Conservation (phyloP, 352 stramenopile genomes). For the Globisporangium viniferum region DNA sequence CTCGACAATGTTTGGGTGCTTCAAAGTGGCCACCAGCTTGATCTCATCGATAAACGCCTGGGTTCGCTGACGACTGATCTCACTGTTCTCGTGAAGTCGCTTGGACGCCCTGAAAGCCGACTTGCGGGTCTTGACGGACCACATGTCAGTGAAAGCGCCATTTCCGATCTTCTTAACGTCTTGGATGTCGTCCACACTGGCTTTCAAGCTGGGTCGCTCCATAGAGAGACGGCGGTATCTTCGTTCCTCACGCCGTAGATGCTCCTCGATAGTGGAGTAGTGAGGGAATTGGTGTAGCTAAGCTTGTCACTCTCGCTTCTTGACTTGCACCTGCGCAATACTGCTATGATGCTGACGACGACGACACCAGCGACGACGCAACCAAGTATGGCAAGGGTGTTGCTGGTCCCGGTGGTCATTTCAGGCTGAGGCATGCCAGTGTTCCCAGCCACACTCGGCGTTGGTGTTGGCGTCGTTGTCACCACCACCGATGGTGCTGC, state of each 20-base stretch:
- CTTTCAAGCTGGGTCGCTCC: conserved; percentile 35
- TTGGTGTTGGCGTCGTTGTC: neutral
- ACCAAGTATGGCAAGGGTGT: neutral
- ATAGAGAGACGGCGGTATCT: conserved; percentile 18
- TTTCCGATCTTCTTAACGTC: conserved; percentile 38
- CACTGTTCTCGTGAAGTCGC: conserved; percentile 22
- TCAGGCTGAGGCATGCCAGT: neutral
- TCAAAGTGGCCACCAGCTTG: conserved; percentile 36
- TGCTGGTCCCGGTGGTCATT: neutral
- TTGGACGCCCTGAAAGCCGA: conserved; percentile 32
- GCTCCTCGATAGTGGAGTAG: neutral
- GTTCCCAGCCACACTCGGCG: neutral
- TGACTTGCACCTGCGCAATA: neutral
- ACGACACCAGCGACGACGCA: too few species aligned
- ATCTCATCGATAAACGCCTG: conserved; percentile 52
- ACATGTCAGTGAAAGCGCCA: conserved; percentile 31
- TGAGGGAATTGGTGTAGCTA: neutral
- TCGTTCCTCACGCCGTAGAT: too few species aligned
- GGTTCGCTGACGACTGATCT: neutral
- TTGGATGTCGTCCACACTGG: conserved; percentile 38
- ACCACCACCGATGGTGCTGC: neutral
- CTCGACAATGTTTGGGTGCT: conserved; percentile 41
- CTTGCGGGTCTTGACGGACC: conserved; percentile 31
- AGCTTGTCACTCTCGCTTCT: neutral
- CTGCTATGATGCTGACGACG: too few species aligned